Base-by-base conservation (phyloP, 148 eudicot genomes). In the Camellia lanceoleosa region DNA sequence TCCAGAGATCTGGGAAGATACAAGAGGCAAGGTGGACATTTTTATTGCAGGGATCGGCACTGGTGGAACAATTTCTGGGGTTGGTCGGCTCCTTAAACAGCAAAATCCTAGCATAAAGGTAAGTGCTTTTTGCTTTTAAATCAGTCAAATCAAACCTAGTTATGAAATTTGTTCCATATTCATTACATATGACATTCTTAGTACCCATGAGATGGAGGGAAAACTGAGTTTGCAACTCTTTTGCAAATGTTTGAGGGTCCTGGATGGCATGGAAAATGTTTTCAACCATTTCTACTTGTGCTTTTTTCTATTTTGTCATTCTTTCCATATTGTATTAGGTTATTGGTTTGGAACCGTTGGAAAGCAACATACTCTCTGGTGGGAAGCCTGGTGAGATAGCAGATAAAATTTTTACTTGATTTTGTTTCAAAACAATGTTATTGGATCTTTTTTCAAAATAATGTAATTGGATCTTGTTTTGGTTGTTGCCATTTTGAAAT, bases 1-100 rank as follows among this genome's bases (percentile, higher is more conserved):
- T 77, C 99, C 99, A 56, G 98, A 97, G 88, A 97, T 97, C 82
- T 97, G 99, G 99, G 98, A 97, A 86, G 99, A 97, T 76, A 97
- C 99, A 58, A 91, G 83, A 14, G 99, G 99, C 71, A 94, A 91
- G 84, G 90, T 97, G 85, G 99, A 94, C 82, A 91, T 97, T 76
- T 87, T 97, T 80, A 85, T 97, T 76, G 98, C 98, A 14, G 98
- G 98, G 59, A 91, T 97, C 76, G 99, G 98, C 76, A 97, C 99
- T 78, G 99, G 99, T 79, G 99, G 99, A 47, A 97, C 99, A 66
- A 94, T 94, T 83, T 41, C 98, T 59, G 99, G 99, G 67, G 93
- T 86, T 82, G 98, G 98, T 54, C 92, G 86, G 51, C 94, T 61
- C 83, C 94, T 97, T 62, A 97, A 97, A 89, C 80, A 94, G 80